Conservation (phyloP, 768 basidiomycete genomes). For the Phallus indusiatus region DNA sequence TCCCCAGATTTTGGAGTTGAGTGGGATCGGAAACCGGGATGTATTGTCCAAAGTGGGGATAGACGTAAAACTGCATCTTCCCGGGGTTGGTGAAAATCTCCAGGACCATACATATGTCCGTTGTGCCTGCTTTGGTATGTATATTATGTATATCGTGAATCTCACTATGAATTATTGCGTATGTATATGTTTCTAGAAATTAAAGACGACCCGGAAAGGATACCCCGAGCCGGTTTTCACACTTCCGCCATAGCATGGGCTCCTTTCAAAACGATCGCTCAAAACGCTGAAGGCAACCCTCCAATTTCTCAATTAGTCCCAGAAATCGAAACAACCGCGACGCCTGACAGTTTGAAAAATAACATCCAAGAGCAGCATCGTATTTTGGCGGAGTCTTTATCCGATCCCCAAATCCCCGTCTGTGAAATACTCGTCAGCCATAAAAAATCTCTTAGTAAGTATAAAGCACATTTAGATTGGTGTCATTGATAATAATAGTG, state of each 20-base stretch:
- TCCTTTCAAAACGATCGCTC: not conserved
- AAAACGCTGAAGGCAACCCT: not conserved
- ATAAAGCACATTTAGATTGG: not conserved
- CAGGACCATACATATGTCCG: conserved; percentile 33
- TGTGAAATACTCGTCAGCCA: not conserved
- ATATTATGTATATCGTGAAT: not conserved
- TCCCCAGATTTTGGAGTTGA: conserved; percentile 47
- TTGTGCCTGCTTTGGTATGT: not conserved
- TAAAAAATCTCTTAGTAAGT: not conserved
- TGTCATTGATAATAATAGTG: not conserved
- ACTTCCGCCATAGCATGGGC: not conserved
- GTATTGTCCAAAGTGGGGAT: conserved; percentile 42
- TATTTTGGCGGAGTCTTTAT: not conserved
- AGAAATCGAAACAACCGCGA: not conserved
- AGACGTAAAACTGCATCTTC: conserved; percentile 46
- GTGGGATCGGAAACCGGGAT: conserved; percentile 53
- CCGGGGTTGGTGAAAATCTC: conserved; percentile 65
- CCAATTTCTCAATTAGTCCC: not conserved
- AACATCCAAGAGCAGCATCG: not conserved
- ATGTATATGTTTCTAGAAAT: not conserved
- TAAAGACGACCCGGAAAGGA: not conserved
- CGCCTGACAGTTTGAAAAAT: not conserved
- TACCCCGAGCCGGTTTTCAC: not conserved
- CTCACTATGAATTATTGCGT: not conserved
- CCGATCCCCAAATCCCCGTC: not conserved